Evolutionary conservation across 352 stramenopile species (phyloP).

Genomic region (Phytophthora aleatoria): DNA sequence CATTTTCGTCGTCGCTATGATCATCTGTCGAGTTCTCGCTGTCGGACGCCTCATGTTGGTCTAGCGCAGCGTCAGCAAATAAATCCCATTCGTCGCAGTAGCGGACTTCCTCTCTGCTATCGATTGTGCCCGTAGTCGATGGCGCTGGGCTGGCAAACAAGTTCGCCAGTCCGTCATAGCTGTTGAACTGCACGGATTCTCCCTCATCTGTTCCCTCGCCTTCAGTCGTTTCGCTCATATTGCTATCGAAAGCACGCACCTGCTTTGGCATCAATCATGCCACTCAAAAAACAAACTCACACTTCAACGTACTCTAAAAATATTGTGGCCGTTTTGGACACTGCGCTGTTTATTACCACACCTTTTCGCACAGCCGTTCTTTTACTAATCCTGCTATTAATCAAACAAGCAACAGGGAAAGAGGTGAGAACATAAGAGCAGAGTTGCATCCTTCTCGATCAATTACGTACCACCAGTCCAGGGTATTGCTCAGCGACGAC

Average conservation of each 20-base stretch:
- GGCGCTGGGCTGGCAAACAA: constrained; percentile 4
- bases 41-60: constrained; percentile 8
- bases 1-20: not conserved
- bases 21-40: constrained; percentile 6
- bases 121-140: constrained; percentile 47
- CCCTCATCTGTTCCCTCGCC: constrained; percentile 16
- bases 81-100: constrained; percentile 50
- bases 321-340: constrained; percentile 26
- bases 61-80: constrained; percentile 19
- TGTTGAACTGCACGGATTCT: not conserved
- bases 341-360: constrained; percentile 26
- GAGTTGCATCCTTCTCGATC: constrained; percentile 1
- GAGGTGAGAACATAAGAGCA: not conserved
- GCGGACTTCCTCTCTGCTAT: constrained; percentile 42
- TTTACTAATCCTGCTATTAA: constrained; percentile 30
- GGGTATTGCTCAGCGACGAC: constrained; percentile 47
- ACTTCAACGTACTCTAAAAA: constrained; percentile 30
- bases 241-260: not conserved
- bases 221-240: constrained; percentile 22
- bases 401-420: not conserved
- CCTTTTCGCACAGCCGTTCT: not conserved
- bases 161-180: not conserved
- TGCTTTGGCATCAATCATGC: constrained; percentile 8
- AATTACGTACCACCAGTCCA: constrained; percentile 44
- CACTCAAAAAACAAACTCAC: constrained; percentile 8